phyloP scores from a whole-genome alignment of 2,329 filamentous ascomycete genomes.

The Hypoxylon sp. region DNA sequence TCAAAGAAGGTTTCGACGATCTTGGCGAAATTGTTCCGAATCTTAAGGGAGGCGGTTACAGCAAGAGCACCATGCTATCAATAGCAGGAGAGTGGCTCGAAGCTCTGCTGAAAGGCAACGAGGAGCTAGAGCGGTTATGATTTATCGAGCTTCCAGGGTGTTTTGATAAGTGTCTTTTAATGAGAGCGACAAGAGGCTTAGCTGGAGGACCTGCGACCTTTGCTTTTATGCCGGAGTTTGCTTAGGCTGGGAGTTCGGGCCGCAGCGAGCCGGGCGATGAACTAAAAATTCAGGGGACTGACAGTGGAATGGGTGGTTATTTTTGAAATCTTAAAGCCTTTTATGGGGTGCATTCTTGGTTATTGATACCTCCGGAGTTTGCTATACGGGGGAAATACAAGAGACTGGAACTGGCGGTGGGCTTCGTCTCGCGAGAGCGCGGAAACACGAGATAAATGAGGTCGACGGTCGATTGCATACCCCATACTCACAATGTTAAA shows the following conservation, averaged over 20 bases:
- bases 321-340: slow-evolving; percentile 17
- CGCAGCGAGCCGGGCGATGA: slow-evolving; percentile 21
- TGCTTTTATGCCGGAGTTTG: slow-evolving; percentile 36
- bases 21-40: slow-evolving; percentile 82
- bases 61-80: slow-evolving; percentile 83
- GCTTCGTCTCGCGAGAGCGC: slow-evolving; percentile 10
- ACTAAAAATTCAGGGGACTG: slow-evolving; percentile 25
- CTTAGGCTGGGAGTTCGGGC: slow-evolving; percentile 30
- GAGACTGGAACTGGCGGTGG: slow-evolving; percentile 33
- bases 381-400: slow-evolving; percentile 18
- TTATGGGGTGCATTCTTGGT: slow-evolving; percentile 32
- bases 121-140: slow-evolving; percentile 64
- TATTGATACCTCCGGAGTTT: slow-evolving; percentile 44
- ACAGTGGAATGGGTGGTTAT: slow-evolving; percentile 21
- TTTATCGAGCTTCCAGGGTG: background rate
- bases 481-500: slow-evolving; percentile 23
- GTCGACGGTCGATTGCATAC: slow-evolving; percentile 25
- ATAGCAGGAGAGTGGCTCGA: slow-evolving; percentile 85
- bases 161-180: slow-evolving; percentile 19
- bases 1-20: slow-evolving; percentile 85
- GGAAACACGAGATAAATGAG: slow-evolving; percentile 26
- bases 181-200: slow-evolving; percentile 2
- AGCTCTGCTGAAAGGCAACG: slow-evolving; percentile 76
- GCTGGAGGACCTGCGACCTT: slow-evolving; percentile 19
- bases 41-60: slow-evolving; percentile 79